Percentiles rank a stretch among this genome's conserved stretches.
phyloP scores from a whole-genome alignment of 305 asterid species.

The Fraxinus greggii region DNA sequence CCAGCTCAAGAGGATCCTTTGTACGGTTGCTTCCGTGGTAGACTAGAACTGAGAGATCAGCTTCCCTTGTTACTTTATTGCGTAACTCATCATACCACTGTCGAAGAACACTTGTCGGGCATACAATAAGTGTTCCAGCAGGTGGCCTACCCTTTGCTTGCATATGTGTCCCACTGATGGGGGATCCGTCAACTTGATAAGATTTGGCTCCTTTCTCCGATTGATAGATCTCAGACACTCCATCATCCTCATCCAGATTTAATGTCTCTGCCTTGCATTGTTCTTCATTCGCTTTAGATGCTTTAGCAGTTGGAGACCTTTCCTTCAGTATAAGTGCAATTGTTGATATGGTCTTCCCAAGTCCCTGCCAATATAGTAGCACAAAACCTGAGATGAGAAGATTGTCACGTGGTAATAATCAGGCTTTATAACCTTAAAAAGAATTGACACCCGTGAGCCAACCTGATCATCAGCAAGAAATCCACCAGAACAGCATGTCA shows the following conservation, averaged over 20 bases:
- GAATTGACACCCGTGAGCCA: constrained; percentile 12
- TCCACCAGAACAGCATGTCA: constrained; percentile 91
- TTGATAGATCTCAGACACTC: constrained; percentile 30
- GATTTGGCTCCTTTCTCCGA: constrained; percentile 35
- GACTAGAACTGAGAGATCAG: constrained; percentile 77
- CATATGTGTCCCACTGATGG: constrained; percentile 29
- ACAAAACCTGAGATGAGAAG: constrained; percentile 18
- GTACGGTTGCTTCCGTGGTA: constrained; percentile 91
- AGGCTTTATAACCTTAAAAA: constrained; percentile 15
- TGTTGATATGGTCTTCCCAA: constrained; percentile 94
- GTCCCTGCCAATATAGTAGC: constrained; percentile 63
- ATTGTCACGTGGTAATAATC: constrained; percentile 4
- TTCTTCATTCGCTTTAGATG: constrained; percentile 36
- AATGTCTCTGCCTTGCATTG: constrained; percentile 64
- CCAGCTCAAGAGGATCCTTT: constrained; percentile 83
- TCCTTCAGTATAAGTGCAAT: constrained; percentile 93
- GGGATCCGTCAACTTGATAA: constrained; percentile 36
- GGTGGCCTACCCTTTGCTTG: constrained; percentile 74
- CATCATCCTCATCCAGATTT: constrained; percentile 90
- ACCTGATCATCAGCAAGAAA: constrained; percentile 99
- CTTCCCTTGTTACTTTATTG: constrained; percentile 77
- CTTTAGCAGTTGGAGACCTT: constrained; percentile 66
- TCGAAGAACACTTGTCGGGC: constrained; percentile 98
- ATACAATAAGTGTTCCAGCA: constrained; percentile 94
- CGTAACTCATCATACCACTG: constrained; percentile 98